Conservation (phyloP, 768 basidiomycete species). For the Rhodosporidiobolus odoratus region DNA sequence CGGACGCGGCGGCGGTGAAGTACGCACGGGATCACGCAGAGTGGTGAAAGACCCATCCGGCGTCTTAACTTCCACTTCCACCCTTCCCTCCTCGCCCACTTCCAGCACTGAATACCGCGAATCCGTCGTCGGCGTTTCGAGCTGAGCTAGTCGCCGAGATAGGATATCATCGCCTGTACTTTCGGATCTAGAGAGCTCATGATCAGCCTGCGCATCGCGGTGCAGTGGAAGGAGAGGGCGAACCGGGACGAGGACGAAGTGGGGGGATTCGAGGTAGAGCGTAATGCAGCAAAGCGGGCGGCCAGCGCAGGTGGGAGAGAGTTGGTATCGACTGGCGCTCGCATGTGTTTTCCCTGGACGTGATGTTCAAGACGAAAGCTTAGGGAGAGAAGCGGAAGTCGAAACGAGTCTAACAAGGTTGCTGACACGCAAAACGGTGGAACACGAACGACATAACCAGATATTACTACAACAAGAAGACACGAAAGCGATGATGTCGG, state of each 20-base stretch:
- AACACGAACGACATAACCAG: not conserved
- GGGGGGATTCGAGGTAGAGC: not conserved
- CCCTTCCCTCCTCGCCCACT: not conserved
- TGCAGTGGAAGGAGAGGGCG: not conserved
- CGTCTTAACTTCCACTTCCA: not conserved
- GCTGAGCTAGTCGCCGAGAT: not conserved
- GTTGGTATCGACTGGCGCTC: not conserved
- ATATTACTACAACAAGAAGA: not conserved
- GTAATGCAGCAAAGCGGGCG: slow-evolving; percentile 8
- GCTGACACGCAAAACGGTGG: not conserved
- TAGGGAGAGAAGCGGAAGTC: not conserved
- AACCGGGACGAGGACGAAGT: not conserved
- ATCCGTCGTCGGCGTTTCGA: not conserved
- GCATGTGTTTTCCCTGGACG: too few relatives aligned
- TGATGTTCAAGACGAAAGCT: not conserved
- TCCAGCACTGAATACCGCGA: not conserved
- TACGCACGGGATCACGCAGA: too few relatives aligned
- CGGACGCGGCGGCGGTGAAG: too few relatives aligned
- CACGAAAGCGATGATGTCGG: too few relatives aligned
- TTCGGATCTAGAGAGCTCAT: too few relatives aligned
- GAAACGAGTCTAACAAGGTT: not conserved
- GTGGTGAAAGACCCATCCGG: too few relatives aligned
- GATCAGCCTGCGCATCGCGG: not conserved
- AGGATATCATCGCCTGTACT: too few relatives aligned
- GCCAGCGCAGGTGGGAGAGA: not conserved